Base-by-base conservation (phyloP, 2,329 filamentous ascomycete genomes). In the Phaeophleospora eucalypticola region DNA sequence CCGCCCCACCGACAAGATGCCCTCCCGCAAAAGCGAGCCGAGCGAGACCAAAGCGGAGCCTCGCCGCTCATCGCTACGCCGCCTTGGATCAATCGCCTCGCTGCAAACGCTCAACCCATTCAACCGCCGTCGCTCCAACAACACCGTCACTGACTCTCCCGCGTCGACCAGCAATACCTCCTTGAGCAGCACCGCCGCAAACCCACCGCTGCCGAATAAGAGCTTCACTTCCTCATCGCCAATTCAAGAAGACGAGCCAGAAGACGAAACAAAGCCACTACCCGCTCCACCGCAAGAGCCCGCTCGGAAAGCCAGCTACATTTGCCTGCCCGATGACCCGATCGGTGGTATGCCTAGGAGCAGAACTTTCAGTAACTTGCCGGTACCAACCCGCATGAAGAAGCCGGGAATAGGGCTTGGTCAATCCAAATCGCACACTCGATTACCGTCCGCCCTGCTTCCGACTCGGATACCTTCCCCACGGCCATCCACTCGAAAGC, bases 341-440 rank as follows among this genome's bases (percentile, higher is more conserved):
- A 54, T 59, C 39, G 59, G 58, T 2, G 59, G 60, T 12, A 60
- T 68, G 56, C 62, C 64, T 20, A 56, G 62, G 37, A 66, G 65
- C 48, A 54, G 59, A 19, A 67, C 65, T 6, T 64, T 67, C 45
- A 66, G 65, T 51, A 65, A 66, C 42, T 52, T 68, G 15, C 59
- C 62, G 4, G 34, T 64, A n/a, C 62, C 63, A 1, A 54, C 53
- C 9, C 52, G 56, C 39, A 47, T 48, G 10, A 54, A 54, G 46
- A 54, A 56, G 47, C 47, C 49, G n/a, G 44, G 45, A 16, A 47
- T 49, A 4, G 32, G 46, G 15, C 56, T 60, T 8, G 52, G 43
- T 17, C 45, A 52, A n/a, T 60, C 58, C 36, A 58, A 60, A 36
- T 58, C 62, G 10, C 58, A 63, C 37, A 46, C 53, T 19, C 54